These are phyloP conservation scores for Aspergillus fructus DNA, from an alignment of 2,329 filamentous ascomycete genomes.

Conservation along the genomic window DNA sequence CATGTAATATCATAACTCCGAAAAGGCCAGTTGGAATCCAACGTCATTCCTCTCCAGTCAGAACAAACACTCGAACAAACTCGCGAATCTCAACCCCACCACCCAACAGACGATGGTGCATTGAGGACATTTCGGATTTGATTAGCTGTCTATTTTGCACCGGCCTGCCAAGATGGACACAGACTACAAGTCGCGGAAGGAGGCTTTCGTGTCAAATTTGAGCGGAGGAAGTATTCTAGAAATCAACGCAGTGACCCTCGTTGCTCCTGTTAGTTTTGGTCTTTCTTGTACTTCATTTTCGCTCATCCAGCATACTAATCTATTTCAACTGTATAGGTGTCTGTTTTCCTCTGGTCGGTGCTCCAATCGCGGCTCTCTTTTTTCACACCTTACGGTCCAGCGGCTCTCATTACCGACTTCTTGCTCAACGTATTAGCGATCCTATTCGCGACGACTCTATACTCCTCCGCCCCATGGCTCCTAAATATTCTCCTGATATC, in stretches of 20 bases:
- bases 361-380: slow-evolving; percentile 81
- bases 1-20: neutral
- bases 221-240: slow-evolving; percentile 79
- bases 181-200: slow-evolving; percentile 87
- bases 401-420: slow-evolving; percentile 76
- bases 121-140: neutral
- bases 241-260: slow-evolving; percentile 80
- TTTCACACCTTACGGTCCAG: slow-evolving; percentile 71
- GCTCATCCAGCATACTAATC: neutral
- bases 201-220: slow-evolving; percentile 91
- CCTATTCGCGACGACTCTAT: slow-evolving; percentile 82
- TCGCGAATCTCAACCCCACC: neutral
- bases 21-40: neutral
- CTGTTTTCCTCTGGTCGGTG: slow-evolving; percentile 82
- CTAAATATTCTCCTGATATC: slow-evolving; percentile 72
- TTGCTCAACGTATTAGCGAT: slow-evolving; percentile 80
- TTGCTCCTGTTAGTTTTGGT: slow-evolving; percentile 70
- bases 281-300: slow-evolving; percentile 3
- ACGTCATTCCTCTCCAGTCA: neutral
- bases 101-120: neutral
- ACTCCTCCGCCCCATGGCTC: slow-evolving; percentile 71
- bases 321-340: slow-evolving; percentile 56
- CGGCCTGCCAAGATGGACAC: slow-evolving; percentile 31
- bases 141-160: neutral
- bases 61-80: neutral